Evolutionary conservation across 257 asterid genomes (phyloP).

Genomic region (Osmanthus fragrans): DNA sequence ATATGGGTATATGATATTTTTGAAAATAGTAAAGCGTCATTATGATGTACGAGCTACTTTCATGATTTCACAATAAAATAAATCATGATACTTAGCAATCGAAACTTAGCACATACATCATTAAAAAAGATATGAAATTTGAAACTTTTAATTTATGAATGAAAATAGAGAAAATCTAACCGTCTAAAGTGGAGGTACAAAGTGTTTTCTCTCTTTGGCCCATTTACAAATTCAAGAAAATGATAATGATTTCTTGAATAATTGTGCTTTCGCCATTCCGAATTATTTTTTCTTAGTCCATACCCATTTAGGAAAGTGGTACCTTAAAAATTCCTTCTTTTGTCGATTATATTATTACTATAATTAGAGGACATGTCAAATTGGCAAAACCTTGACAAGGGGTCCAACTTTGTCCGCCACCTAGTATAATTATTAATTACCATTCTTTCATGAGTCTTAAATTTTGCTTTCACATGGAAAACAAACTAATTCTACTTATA

Average conservation of each 20-base stretch:
- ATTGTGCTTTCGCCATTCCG: constrained; percentile 4
- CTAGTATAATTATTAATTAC: background rate
- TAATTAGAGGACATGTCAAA: constrained; percentile 18
- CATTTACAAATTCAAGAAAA: constrained; percentile 17
- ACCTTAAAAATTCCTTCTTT: background rate
- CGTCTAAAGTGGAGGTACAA: constrained; percentile 27
- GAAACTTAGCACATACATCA: background rate
- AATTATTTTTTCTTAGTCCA: constrained; percentile 33
- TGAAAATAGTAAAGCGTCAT: background rate
- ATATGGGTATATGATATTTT: background rate
- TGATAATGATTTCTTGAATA: constrained; percentile 33
- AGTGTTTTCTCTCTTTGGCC: background rate
- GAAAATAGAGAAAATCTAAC: constrained; percentile 7
- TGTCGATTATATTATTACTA: constrained; percentile 19
- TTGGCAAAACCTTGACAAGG: background rate
- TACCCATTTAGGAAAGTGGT: constrained; percentile 51
- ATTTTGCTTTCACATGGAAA: background rate
- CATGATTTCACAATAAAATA: background rate
- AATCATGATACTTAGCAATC: background rate
- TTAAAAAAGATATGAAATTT: background rate
- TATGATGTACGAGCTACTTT: background rate
- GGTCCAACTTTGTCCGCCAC: constrained; percentile 45
- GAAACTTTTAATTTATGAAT: background rate
- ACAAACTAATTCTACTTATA: background rate
- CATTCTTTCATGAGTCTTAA: background rate